A percentile compares a stretch with the other conserved stretches of the same genome.
Conservation (phyloP, 371 early-diverging fungal species). For the Syncephalis fuscata region DNA sequence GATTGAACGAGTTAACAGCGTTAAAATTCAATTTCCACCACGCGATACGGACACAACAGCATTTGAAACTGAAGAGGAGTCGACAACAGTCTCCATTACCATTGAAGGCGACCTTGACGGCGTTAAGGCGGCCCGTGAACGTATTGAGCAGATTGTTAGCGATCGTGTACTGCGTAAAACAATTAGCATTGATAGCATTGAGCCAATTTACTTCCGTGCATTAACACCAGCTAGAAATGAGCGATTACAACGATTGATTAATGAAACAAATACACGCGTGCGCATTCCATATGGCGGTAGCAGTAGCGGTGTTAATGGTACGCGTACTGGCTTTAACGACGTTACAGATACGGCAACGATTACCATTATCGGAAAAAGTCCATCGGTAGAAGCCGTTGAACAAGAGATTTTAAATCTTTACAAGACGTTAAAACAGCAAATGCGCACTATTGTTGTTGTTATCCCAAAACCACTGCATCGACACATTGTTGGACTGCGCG, state of each 20-base stretch:
- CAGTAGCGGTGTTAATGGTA: conserved; percentile 19
- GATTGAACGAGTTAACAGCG: conserved; percentile 58
- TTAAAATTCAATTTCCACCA: conserved; percentile 52
- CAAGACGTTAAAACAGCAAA: conserved; percentile 35
- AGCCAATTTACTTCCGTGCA: conserved; percentile 55
- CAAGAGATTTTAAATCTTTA: conserved; percentile 34
- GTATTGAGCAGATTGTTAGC: conserved; percentile 66
- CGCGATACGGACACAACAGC: conserved; percentile 14
- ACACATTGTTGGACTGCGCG: conserved; percentile 73
- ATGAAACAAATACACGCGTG: conserved; percentile 51
- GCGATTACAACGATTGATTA: conserved; percentile 28
- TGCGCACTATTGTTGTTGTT: conserved; percentile 38
- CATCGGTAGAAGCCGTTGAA: conserved; percentile 41
- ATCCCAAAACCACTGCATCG: conserved; percentile 84
- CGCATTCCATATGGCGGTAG: conserved; percentile 53
- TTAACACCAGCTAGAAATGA: conserved; percentile 59
- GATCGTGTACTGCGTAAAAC: conserved; percentile 50
- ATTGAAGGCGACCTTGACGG: conserved; percentile 78
- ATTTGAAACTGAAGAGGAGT: conserved; percentile 16
- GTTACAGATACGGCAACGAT: conserved; percentile 10
- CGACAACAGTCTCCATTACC: conserved; percentile 37
- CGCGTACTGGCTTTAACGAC: too few relatives aligned
- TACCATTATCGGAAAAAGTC: conserved; percentile 43
- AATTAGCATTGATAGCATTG: conserved; percentile 31
- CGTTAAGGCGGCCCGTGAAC: conserved; percentile 67